Evolutionary conservation across 352 stramenopile species (phyloP).

Genomic region (Phytophthora sp.): DNA sequence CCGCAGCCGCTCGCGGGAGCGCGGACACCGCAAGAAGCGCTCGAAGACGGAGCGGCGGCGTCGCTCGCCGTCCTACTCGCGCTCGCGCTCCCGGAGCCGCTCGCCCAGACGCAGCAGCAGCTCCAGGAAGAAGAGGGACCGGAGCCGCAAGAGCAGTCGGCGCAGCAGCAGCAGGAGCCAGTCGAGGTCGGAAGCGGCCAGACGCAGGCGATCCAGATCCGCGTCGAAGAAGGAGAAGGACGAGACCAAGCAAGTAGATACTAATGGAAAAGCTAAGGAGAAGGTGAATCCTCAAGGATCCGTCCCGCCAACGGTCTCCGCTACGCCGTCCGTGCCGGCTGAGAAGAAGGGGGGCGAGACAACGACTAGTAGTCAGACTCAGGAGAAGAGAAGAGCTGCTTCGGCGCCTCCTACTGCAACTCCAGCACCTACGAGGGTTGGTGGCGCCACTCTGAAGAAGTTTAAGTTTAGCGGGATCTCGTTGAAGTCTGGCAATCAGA

Average conservation of each 20-base stretch:
- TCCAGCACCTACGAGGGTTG: conserved; percentile 15
- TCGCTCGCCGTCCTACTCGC: conserved; percentile 30
- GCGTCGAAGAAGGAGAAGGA: conserved; percentile 28
- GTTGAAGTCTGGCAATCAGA: conserved; percentile 46
- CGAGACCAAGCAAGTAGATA: not conserved
- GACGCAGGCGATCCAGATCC: conserved; percentile 20
- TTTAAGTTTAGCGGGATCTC: conserved; percentile 80
- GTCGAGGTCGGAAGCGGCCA: not conserved
- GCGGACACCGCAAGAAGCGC: conserved; percentile 34
- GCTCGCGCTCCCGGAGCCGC: conserved; percentile 34
- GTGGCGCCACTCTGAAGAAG: conserved; percentile 37
- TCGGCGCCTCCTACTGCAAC: conserved; percentile 6
- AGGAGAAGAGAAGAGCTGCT: conserved; percentile 13
- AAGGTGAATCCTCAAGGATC: conserved; percentile 3
- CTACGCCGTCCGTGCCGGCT: not conserved
- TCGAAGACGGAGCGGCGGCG: conserved; percentile 24
- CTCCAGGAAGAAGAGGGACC: conserved; percentile 35
- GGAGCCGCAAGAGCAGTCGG: conserved; percentile 25
- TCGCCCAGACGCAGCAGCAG: conserved; percentile 28
- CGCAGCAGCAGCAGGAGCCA: conserved; percentile 30
- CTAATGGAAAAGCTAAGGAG: not conserved
- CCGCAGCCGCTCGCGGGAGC: conserved; percentile 46
- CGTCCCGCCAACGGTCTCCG: too few relatives aligned
- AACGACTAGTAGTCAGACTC: not conserved
- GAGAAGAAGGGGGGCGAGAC: conserved; percentile 2